Conservation (phyloP, 495 filamentous ascomycete species). For the Penicillium maclennaniae region DNA sequence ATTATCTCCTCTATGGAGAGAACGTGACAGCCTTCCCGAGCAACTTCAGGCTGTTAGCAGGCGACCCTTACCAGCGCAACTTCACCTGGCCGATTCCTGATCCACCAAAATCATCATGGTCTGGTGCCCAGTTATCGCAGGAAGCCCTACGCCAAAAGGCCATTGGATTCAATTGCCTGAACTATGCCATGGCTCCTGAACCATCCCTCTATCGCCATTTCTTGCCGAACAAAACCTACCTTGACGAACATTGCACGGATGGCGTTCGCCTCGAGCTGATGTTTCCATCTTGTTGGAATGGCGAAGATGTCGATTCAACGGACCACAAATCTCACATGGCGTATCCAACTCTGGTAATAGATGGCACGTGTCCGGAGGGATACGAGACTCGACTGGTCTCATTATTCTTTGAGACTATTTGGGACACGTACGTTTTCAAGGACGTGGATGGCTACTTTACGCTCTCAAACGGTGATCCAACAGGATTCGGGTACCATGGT, state of each 20-base stretch:
- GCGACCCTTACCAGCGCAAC: conserved; percentile 63
- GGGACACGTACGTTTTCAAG: conserved; percentile 66
- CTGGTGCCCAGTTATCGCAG: conserved; percentile 56
- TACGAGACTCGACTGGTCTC: conserved; percentile 67
- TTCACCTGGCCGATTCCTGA: conserved; percentile 69
- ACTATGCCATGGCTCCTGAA: conserved; percentile 62
- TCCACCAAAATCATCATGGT: conserved; percentile 70
- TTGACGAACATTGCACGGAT: conserved; percentile 71
- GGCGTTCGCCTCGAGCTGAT: conserved; percentile 79
- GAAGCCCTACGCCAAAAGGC: conserved; percentile 70
- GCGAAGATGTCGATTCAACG: conserved; percentile 54
- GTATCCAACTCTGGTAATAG: conserved; percentile 71
- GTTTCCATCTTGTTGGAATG: conserved; percentile 93
- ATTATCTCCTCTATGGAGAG: conserved; percentile 67
- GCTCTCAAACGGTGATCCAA: conserved; percentile 78
- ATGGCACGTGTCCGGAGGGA: conserved; percentile 70
- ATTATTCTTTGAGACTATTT: conserved; percentile 87
- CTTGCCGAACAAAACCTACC: conserved; percentile 71
- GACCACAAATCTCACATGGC: conserved; percentile 72
- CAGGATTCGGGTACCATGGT: conserved; percentile 78
- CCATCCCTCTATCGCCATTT: conserved; percentile 73
- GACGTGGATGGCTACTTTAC: conserved; percentile 68
- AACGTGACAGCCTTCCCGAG: conserved; percentile 72
- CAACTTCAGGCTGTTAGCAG: conserved; percentile 83
- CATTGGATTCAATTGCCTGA: conserved; percentile 87